A percentile compares a stretch with the other conserved stretches of the same genome.
phyloP scores from a whole-genome alignment of 1,284 basidiomycete species.

The Pholiota adiposa region DNA sequence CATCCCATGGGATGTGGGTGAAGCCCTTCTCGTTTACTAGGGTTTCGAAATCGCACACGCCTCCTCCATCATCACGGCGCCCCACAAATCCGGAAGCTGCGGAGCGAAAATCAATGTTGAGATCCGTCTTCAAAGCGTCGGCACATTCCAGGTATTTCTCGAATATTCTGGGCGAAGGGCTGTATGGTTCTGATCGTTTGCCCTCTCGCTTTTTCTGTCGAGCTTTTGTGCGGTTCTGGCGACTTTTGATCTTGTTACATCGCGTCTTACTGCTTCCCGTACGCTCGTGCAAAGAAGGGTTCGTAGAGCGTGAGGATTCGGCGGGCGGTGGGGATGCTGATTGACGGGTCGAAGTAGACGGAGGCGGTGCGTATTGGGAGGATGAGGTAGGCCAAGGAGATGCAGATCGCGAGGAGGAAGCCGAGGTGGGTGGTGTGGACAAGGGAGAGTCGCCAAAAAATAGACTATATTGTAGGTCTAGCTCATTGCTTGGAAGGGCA shows the following conservation, averaged over 20 bases:
- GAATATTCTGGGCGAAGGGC: too few species aligned
- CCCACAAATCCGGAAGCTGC: background rate
- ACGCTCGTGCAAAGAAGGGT: too few species aligned
- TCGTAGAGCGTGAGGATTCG: too few species aligned
- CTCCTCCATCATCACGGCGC: background rate
- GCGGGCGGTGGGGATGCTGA: too few species aligned
- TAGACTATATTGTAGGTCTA: background rate
- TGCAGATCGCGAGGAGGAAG: background rate
- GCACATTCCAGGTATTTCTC: background rate
- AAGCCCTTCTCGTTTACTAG: background rate
- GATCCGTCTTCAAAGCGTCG: background rate
- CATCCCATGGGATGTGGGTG: constrained; percentile 5
- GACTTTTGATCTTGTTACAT: background rate
- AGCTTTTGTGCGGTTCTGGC: background rate
- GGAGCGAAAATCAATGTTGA: background rate
- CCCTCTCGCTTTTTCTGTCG: background rate
- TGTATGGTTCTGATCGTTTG: background rate
- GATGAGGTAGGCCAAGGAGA: background rate
- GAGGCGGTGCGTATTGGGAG: too few species aligned
- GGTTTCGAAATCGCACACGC: background rate
- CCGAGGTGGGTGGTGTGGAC: background rate
- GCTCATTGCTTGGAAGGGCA: background rate
- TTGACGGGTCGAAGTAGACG: too few species aligned
- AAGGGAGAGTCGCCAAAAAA: constrained; percentile 1
- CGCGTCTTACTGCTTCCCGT: background rate